Base-by-base conservation (phyloP, 2,329 filamentous ascomycete genomes). In the Penicillium sp. region DNA sequence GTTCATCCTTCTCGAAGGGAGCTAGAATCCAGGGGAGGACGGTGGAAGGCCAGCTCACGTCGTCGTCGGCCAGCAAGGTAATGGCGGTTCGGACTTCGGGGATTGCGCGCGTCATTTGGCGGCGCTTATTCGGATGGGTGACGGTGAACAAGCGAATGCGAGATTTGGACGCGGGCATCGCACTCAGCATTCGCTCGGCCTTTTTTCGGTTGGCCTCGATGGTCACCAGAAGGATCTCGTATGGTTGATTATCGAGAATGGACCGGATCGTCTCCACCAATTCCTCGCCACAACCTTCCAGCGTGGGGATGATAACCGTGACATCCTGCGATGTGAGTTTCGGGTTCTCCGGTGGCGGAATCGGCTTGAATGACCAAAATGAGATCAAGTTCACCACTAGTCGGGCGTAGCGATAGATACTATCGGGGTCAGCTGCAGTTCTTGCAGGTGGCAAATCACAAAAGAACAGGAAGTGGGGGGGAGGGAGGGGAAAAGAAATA, bases 11-110 rank as follows among this genome's bases (percentile, higher is more conserved):
- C 70, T 97, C 91, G 57, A 97, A 96, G 0, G 93, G 92, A 4
- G 93, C 93, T 56, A 97, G 78, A 51, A 97, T 88, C 92, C 92
- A 97, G 26, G 88, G 89, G 64, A 96, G 83, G 56, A 96, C 84
- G 34, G 89, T 94, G 13, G 81, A 79, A 3, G 92, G 92, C 89
- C 93, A 96, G 63, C 89, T 91, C 56, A 97, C 93, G 71, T 97
- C 93, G 73, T 97, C 93, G 69, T 97, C 93, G 21, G 92, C 91
- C 78, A 97, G 91, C 64, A 97, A 84, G 30, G 90, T 96, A 68
- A 97, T 91, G 45, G 82, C 77, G 0, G 93, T 97, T 60, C 79
- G 81, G 51, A 97, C 91, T 61, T 90, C 84, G 17, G 92, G 91
- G 41, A 97, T 89, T 3, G 91, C 93, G 68, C 91, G 84, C 71